Conservation (phyloP, 345 rosid genomes). For the Geranium rotundifolium region DNA sequence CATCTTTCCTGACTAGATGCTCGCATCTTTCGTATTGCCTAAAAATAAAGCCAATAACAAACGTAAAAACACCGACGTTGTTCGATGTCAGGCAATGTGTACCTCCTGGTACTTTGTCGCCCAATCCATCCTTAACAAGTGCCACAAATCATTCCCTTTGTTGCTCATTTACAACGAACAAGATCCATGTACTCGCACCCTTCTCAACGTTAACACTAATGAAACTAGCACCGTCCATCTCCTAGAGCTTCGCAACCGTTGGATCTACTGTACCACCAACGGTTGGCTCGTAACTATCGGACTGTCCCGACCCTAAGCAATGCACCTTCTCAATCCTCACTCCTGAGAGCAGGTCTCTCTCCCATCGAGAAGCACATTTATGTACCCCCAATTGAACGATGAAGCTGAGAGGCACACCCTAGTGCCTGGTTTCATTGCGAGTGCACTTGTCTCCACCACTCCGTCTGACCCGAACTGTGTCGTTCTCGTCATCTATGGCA, state of each 20-base stretch:
- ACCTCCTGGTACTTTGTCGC: too few species aligned
- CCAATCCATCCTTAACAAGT: too few species aligned
- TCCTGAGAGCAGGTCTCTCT: not conserved
- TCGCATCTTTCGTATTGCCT: too few species aligned
- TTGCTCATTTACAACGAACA: not conserved
- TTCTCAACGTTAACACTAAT: not conserved
- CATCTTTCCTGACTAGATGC: too few species aligned
- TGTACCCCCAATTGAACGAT: not conserved
- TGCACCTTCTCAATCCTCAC: not conserved
- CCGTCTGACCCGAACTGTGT: too few species aligned
- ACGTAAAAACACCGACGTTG: too few species aligned
- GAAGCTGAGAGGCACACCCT: not conserved
- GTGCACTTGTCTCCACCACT: too few species aligned
- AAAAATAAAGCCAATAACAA: too few species aligned
- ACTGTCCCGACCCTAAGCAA: not conserved
- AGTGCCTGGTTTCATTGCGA: too few species aligned
- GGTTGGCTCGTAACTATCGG: not conserved
- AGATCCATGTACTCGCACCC: not conserved
- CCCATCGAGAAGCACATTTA: not conserved
- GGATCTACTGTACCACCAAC: not conserved
- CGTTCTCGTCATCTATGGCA: too few species aligned
- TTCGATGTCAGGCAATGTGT: too few species aligned
- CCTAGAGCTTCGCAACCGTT: not conserved
- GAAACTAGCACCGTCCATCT: not conserved
- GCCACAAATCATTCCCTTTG: too few species aligned